Evolutionary conservation across 176 grass and related monocot genomes (phyloP), one percentile per base, ranked within the genome.

Genomic region (Tillandsia fasciculata): DNA sequence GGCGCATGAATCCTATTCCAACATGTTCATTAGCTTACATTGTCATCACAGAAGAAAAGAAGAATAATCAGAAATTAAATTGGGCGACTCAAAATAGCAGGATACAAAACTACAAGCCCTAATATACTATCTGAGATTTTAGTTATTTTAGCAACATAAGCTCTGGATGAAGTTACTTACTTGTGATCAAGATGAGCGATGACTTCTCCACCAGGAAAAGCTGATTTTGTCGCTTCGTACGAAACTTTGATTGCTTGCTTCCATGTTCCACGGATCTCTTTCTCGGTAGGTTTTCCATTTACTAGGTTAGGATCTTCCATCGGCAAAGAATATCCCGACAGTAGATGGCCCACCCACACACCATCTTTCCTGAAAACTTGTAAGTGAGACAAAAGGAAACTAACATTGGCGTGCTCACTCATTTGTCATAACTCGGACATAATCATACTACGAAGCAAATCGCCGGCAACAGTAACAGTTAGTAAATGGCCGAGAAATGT

Each of bases 101-200:
- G 33, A 42, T 42, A 4, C 33, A 42, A 42, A 42, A 42, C 33
- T 42, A 42, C 33, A 42, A 42, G 33, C 5, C 33, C 7, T 42
- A 8, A 42, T 42, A 42, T 42, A 42, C 33, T 42, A 42, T 42
- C 33, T 42, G 33, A 0, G 33, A 42, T 42, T 42, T 42, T 42
- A 42, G 33, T 61, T 61, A 61, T 1, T 61, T 61, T 61, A 61
- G 56, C 11, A 24, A 20, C 20, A 49, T 33, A 4, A 13, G 12
- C 23, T 12, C 12, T 48, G 1, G 10, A 61, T 63, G 29, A 53
- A 27, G 26, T 5, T 26, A 70, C 83, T 83, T 89, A 96, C 93
- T 89, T 96, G 48, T 92, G 93, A 96, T 96, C 93, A n/a, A 96
- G 81, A 85, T 96, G 89, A 26, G 93, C 93, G 22, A 96, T 83